Conservation (phyloP, 495 filamentous ascomycete genomes). For the Neurospora sp. region DNA sequence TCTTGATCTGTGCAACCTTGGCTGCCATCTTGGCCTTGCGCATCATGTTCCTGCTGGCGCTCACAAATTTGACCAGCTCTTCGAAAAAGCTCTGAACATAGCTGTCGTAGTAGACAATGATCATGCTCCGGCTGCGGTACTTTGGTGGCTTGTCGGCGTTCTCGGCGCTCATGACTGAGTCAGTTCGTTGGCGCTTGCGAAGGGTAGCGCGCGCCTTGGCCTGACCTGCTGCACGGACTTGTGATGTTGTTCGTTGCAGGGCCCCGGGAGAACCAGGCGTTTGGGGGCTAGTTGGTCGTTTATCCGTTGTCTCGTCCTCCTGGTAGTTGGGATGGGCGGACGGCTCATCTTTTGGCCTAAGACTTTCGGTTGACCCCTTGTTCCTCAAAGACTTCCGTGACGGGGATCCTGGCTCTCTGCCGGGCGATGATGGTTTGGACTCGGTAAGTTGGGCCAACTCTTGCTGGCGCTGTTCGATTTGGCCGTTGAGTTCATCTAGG, state of each 20-base stretch:
- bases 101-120: conserved; percentile 84
- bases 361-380: conserved; percentile 54
- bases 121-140: conserved; percentile 67
- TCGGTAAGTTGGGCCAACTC: conserved; percentile 49
- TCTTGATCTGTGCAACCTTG: conserved; percentile 46
- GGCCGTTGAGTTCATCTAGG: conserved; percentile 57
- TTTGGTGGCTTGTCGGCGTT: conserved; percentile 25
- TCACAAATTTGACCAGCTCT: conserved; percentile 67
- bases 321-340: conserved; percentile 21
- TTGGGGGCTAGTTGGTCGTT: conserved; percentile 8
- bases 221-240: conserved; percentile 35
- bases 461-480: conserved; percentile 58
- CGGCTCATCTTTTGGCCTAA: conserved; percentile 42
- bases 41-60: conserved; percentile 68
- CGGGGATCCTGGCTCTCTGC: conserved; percentile 13
- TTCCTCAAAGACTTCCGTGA: conserved; percentile 39
- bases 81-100: conserved; percentile 75
- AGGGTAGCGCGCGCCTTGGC: conserved; percentile 32
- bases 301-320: conserved; percentile 6
- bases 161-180: conserved; percentile 46
- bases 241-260: conserved; percentile 34
- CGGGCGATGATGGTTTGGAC: conserved; percentile 14
- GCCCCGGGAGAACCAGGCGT: conserved; percentile 31
- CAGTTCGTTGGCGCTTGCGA: conserved; percentile 48
- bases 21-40: conserved; percentile 69